A percentile compares a stretch with the other conserved stretches of the same genome.
These are phyloP conservation scores for Rhizopus arrhizus DNA, from an alignment of 371 early-diverging fungal species.

Conservation along the genomic window DNA sequence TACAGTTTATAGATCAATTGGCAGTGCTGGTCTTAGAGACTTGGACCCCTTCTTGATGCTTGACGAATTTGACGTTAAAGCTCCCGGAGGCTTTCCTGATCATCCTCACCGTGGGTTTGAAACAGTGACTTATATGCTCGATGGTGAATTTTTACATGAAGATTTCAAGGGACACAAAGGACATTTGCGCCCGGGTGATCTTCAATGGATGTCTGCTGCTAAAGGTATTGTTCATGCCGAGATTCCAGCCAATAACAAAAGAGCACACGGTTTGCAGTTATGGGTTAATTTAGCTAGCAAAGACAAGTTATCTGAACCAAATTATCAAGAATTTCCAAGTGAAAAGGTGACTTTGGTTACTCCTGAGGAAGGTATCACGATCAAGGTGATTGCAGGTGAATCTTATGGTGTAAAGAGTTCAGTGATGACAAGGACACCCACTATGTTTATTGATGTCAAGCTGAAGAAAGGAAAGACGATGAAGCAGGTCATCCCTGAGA, in stretches of 20 bases:
- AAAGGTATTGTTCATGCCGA: constrained; percentile 82
- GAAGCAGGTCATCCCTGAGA: constrained; percentile 61
- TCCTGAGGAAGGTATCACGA: constrained; percentile 59
- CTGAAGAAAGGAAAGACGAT: constrained; percentile 57
- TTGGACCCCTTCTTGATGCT: constrained; percentile 86
- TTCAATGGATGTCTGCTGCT: constrained; percentile 81
- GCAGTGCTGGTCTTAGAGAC: constrained; percentile 62
- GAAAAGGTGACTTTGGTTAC: constrained; percentile 60
- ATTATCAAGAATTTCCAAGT: constrained; percentile 74
- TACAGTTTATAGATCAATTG: constrained; percentile 75
- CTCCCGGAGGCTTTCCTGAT: constrained; percentile 62
- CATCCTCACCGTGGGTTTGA: constrained; percentile 81
- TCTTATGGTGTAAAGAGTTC: constrained; percentile 61
- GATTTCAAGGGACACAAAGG: constrained; percentile 83
- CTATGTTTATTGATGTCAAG: constrained; percentile 72
- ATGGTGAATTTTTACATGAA: constrained; percentile 76
- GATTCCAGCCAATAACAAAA: constrained; percentile 59
- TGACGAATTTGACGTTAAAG: constrained; percentile 70
- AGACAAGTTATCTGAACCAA: constrained; percentile 77
- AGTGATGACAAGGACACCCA: constrained; percentile 71
- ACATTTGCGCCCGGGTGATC: constrained; percentile 69
- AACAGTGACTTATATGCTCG: constrained; percentile 79
- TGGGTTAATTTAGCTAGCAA: constrained; percentile 86
- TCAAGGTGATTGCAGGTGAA: constrained; percentile 81
- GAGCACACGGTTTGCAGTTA: constrained; percentile 75